Base-by-base conservation (phyloP, 2,329 filamentous ascomycete species). In the Monosporascus sp. region DNA sequence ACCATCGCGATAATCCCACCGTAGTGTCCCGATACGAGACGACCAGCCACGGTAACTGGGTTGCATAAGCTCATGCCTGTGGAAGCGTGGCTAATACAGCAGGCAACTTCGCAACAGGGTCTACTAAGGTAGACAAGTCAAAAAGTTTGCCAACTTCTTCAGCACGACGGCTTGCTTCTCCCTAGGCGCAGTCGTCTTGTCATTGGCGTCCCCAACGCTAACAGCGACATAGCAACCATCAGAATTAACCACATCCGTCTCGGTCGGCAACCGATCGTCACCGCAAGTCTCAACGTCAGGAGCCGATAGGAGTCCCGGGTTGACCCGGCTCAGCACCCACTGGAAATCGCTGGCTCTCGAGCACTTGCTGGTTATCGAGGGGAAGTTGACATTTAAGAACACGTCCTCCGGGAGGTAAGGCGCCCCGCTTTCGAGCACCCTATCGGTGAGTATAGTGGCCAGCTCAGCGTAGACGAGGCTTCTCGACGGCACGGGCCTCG, bases 301-400 rank as follows among this genome's bases (percentile, higher is more conserved):
- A 0, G 70, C 65, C 28, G 77, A 76, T 53, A 84, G 70, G 51
- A 83, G 67, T 2, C 82, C 73, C 37, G 74, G 68, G 65, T 84
- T 79, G 63, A 89, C 82, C 18, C 86, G 76, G 47, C 75, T 84
- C 35, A 89, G 70, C 5, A 89, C 79, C 67, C 81, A 90, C 60
- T 78, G 76, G 74, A 87, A 87, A 51, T 84, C 70, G 31, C 70
- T 70, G 0, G 77, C 66, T 22, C 72, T 70, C 14, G 71, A 74
- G 70, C 86, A 89, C 50, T 68, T 65, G 0, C 65, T 73, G 6
- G 70, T 68, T 2, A 81, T 78, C 53, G 74, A 68, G 5, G 82
- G 82, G 62, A 87, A 87, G 70, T 89, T 89, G 60, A 89, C 84
- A 59, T 89, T 89, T 35, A 89, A 75, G 66, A 78, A 88, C 3